Evolutionary conservation across 2,329 filamentous ascomycete species (phyloP).

Genomic region (Huntiella savannae): DNA sequence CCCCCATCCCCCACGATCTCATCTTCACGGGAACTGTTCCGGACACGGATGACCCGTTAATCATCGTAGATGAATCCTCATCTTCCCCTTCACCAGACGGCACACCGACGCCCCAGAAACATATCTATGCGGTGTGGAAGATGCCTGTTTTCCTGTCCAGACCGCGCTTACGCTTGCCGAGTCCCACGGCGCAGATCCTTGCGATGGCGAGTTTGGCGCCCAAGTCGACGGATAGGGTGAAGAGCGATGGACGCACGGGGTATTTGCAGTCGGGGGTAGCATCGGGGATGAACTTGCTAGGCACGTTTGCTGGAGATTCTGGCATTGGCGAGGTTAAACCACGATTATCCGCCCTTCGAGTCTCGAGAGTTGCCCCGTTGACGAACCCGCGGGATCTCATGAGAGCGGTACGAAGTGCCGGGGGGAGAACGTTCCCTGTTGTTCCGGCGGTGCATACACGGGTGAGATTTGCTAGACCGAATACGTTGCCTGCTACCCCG

Average conservation of each 20-base stretch:
- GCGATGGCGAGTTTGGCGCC: conserved; percentile 42
- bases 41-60: conserved; percentile 30
- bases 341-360: conserved; percentile 51
- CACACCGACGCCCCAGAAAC: conserved; percentile 16
- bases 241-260: conserved; percentile 14
- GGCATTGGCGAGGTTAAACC: conserved; percentile 42
- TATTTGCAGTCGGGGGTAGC: conserved; percentile 53
- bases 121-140: conserved; percentile 41
- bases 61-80: conserved; percentile 23
- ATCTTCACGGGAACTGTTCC: conserved; percentile 38
- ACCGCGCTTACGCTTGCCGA: conserved; percentile 45
- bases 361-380: conserved; percentile 54
- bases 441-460: conserved; percentile 53
- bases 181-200: conserved; percentile 46
- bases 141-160: conserved; percentile 36
- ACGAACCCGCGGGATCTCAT: conserved; percentile 41
- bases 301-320: conserved; percentile 49
- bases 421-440: conserved; percentile 42
- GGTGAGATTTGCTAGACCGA: conserved; percentile 50
- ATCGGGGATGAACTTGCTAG: conserved; percentile 56
- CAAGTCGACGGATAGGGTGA: neutral
- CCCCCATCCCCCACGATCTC: conserved; percentile 29
- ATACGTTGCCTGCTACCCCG: conserved; percentile 35
- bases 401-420: conserved; percentile 44
- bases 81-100: neutral